Evolutionary conservation across 306 rosid species (phyloP), one percentile per base, ranked within the genome.

Genomic region (Medicago ruthenica): DNA sequence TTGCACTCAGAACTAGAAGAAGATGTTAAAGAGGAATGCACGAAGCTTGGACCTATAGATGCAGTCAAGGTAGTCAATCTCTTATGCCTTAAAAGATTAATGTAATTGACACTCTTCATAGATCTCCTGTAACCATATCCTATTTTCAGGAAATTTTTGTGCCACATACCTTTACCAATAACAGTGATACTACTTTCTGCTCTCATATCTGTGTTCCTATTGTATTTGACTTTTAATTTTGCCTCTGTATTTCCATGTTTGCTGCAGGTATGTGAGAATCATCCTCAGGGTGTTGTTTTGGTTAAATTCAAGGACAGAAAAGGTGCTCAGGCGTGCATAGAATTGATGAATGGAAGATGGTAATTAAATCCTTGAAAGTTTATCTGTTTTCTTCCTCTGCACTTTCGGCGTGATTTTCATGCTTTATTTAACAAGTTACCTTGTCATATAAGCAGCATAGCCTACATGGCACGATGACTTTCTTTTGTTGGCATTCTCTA

Each of bases 311-410:
- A 92, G 85, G 99, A 96, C 78, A 82, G 92, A 87, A 90, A 65
- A 82, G 99, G 92, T 86, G 99, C 97, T 84, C 96, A 88, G 57
- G 86, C 84, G 80, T 96, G 99, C 91, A 89, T 95, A 84, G 90
- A 92, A 75, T 47, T 88, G 87, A 96, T 90, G 97, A 83, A 92
- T 73, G 99, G 99, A 82, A 90, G 99, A 92, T 92, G 99, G 98
- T 96, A 92, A 87, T 69, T 79, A 40, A 34, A 59, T 36, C 37
- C 12, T 67, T 17, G 17, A 18, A 11, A 73, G 22, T 61, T 81
- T 36, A 60, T 73, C 22, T 14, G 1, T 64, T 42, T 48, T 76
- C 31, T 18, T 21, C 21, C 39, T 47, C 20, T 72, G 62, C 74
- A 54, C 24, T 45, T 48, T 37, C 37, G 24, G 53, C 7, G 5